Evolutionary conservation across 2,329 filamentous ascomycete species (phyloP).

Genomic region (Botryotinia calthae): DNA sequence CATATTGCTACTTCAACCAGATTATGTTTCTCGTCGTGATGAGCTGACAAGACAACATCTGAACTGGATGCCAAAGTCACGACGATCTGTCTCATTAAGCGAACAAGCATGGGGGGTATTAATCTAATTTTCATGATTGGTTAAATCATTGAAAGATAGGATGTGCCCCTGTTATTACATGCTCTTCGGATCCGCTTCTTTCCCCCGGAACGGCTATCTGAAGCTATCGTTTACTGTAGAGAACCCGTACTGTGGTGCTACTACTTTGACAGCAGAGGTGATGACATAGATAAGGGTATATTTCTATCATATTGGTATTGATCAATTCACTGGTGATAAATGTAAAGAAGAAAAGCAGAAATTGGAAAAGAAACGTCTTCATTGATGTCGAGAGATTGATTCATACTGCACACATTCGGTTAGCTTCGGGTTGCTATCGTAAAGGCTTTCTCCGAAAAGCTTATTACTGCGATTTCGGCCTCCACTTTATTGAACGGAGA

Average conservation of each 20-base stretch:
- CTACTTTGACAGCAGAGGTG: neutral
- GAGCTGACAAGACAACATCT: neutral
- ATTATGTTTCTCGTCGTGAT: neutral
- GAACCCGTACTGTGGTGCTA: neutral
- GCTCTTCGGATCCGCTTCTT: constrained; percentile 11
- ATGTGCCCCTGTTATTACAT: neutral
- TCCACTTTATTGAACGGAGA: constrained; percentile 5
- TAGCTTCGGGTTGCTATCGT: constrained; percentile 5
- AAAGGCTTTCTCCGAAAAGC: constrained; percentile 10
- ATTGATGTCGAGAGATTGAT: neutral
- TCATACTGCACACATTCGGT: neutral
- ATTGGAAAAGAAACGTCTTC: neutral
- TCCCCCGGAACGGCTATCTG: constrained; percentile 1
- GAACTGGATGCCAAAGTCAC: neutral
- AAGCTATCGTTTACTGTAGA: neutral
- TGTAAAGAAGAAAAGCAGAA: neutral
- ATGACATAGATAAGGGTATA: neutral
- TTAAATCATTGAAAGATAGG: neutral
- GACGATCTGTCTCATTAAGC: constrained; percentile 3
- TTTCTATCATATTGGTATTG: neutral
- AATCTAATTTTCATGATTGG: constrained; percentile 11
- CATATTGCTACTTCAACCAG: neutral
- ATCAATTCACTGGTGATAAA: neutral
- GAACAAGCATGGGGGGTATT: constrained; percentile 7
- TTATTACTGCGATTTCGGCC: constrained; percentile 7